phyloP scores from a whole-genome alignment of 257 asterid genomes.

The Scutellaria galericulata region DNA sequence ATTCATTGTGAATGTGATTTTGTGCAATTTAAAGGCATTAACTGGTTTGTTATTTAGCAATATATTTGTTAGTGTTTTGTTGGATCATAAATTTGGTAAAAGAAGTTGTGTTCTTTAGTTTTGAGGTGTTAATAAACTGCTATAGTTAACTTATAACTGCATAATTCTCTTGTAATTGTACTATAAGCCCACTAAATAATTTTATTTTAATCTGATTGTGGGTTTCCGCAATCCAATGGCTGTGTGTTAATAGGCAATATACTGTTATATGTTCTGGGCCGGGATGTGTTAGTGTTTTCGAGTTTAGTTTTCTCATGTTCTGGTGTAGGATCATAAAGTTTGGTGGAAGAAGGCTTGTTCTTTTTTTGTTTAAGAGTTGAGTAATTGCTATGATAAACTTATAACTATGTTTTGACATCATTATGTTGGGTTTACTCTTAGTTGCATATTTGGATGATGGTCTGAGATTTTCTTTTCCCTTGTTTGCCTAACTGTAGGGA shows the following conservation, averaged over 20 bases:
- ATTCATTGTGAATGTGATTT: not conserved
- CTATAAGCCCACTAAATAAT: not conserved
- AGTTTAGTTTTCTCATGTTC: constrained; percentile 19
- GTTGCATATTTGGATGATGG: constrained; percentile 16
- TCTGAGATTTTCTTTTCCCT: constrained; percentile 16
- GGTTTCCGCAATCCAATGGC: not conserved
- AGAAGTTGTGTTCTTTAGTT: constrained; percentile 4
- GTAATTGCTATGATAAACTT: constrained; percentile 16
- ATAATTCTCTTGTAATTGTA: not conserved
- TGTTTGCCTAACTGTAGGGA: constrained; percentile 58
- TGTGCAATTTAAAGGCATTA: not conserved
- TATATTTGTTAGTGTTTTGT: not conserved
- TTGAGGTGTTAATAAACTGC: constrained; percentile 16
- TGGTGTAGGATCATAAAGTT: constrained; percentile 8
- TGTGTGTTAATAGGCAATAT: not conserved
- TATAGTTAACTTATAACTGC: not conserved
- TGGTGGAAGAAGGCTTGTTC: not conserved
- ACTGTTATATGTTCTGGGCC: not conserved
- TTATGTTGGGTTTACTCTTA: not conserved
- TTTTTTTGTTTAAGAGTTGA: constrained; percentile 13
- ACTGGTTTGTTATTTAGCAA: not conserved
- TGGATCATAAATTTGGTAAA: not conserved
- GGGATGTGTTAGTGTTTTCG: not conserved
- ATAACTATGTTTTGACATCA: not conserved
- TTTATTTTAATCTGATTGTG: not conserved